Percentiles rank a stretch among this genome's conserved stretches.
These are phyloP conservation scores for Gossypium mustelinum DNA, from an alignment of 345 rosid genomes.

Conservation along the genomic window DNA sequence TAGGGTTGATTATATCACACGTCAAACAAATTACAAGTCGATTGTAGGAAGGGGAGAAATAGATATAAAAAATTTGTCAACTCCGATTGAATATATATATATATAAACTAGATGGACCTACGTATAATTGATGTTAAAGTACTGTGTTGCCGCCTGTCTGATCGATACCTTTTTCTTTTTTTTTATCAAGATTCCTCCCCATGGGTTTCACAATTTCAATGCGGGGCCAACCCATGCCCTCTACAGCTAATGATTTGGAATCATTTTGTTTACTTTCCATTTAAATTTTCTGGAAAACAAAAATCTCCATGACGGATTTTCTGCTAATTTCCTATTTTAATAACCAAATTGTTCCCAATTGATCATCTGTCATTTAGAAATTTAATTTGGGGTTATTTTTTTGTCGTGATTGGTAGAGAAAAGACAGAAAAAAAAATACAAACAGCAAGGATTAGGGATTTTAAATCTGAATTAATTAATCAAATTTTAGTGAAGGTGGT, in stretches of 20 bases:
- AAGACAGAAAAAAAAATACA: slow-evolving; percentile 23
- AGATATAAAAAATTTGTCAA: background rate
- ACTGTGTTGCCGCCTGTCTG: slow-evolving; percentile 20
- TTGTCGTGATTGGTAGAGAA: slow-evolving; percentile 15
- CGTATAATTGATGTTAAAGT: slow-evolving; percentile 17
- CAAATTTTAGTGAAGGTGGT: slow-evolving; percentile 14
- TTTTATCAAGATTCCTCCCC: slow-evolving; percentile 29
- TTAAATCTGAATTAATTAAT: background rate
- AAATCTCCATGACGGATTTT: background rate
- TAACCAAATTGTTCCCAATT: background rate
- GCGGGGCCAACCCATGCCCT: slow-evolving; percentile 21
- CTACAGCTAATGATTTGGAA: slow-evolving; percentile 28
- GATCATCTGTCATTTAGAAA: background rate
- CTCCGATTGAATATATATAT: slow-evolving; percentile 13
- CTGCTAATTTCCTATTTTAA: background rate
- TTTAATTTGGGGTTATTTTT: background rate
- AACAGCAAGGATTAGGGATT: slow-evolving; percentile 23
- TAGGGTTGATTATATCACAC: background rate
- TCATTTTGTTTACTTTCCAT: slow-evolving; percentile 18
- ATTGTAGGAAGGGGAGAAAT: background rate
- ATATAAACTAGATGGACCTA: background rate
- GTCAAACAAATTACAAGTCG: slow-evolving; percentile 1
- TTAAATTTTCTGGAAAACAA: background rate
- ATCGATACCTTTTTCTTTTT: background rate
- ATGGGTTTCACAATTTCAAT: slow-evolving; percentile 18